Conservation (phyloP, 106 monocot species). For the Dioscorea zingiberensis region DNA sequence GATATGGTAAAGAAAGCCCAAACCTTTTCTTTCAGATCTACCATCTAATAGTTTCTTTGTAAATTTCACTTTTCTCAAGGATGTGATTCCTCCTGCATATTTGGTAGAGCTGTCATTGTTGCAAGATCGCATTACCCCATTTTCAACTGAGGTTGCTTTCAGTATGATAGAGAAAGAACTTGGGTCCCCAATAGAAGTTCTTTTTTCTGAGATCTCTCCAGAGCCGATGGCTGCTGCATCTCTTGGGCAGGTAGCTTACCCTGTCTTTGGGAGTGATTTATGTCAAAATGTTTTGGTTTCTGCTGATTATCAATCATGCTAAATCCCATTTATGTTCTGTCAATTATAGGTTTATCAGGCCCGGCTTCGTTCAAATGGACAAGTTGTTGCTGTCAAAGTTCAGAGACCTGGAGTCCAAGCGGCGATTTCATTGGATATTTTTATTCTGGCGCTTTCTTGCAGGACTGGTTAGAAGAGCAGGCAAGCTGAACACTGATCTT, state of each 20-base stretch:
- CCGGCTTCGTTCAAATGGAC: constrained; percentile 54
- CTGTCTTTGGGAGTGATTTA: background rate
- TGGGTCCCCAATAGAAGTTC: constrained; percentile 59
- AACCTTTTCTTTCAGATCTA: background rate
- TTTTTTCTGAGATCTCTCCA: constrained; percentile 92
- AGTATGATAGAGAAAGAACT: constrained; percentile 87
- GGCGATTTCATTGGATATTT: constrained; percentile 96
- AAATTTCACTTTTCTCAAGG: constrained; percentile 33
- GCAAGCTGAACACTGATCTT: constrained; percentile 86
- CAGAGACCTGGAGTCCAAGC: constrained; percentile 98
- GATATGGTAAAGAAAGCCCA: too few species aligned
- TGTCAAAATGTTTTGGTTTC: too few species aligned
- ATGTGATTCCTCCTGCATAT: constrained; percentile 96
- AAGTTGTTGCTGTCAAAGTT: constrained; percentile 96
- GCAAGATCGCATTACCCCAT: constrained; percentile 95
- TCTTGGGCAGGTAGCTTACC: constrained; percentile 70
- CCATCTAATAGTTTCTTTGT: background rate
- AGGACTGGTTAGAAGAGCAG: constrained; percentile 61
- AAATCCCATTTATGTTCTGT: background rate
- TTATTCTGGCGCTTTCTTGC: constrained; percentile 84
- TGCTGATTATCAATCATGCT: too few species aligned
- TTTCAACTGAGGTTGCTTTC: constrained; percentile 88
- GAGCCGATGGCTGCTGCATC: constrained; percentile 97
- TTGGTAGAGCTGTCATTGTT: constrained; percentile 83
- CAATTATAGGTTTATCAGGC: constrained; percentile 91